Base-by-base conservation (phyloP, 2,329 filamentous ascomycete genomes). In the Alternaria postmessia region DNA sequence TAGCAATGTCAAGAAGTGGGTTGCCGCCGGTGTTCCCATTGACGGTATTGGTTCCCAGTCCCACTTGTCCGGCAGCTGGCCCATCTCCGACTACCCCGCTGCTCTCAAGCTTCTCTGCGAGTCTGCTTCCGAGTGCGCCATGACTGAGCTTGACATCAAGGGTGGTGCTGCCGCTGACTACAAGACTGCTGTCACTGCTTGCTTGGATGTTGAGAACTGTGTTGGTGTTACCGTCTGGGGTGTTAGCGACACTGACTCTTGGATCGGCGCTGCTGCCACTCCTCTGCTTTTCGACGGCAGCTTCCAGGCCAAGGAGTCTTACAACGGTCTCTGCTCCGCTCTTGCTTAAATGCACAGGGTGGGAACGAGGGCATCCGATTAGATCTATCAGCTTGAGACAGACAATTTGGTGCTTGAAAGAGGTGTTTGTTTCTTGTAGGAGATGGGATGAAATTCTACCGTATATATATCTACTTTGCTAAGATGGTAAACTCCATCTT, bases 131-230 rank as follows among this genome's bases (percentile, higher is more conserved):
- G 87, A 91, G 70, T 83, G 89, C 32, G 88, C 88, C 6, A 82
- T 90, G 49, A 91, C 88, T 2, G 88, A 91, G 79, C 82, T 91
- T 22, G 90, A 92, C 70, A 91, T 92, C 69, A 83, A 84, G 51
- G 80, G 81, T 20, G 87, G 86, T 7, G 79, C 83, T 18, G 66
- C 83, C 5, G 76, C 77, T 20, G 89, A 91, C 74, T 91, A 89
- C 69, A 76, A 83, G n/a, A 82, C 84, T 42, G 81, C 74, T 36
- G 65, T 75, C 8, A 82, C 85, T 48, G 88, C 85, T 7, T 91
- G 89, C 68, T 73, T 89, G 32, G 78, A 82, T 20, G 79, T 87
- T 48, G 60, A 80, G 7, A 86, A 87, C 73, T 91, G 89, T 71
- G 83, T 89, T 4, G 88, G 88, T 51, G 85, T 91, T 62, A 91